Evolutionary conservation across 257 asterid genomes (phyloP), one percentile per base, ranked within the genome.

Genomic region (Solanum ossicruentum): DNA sequence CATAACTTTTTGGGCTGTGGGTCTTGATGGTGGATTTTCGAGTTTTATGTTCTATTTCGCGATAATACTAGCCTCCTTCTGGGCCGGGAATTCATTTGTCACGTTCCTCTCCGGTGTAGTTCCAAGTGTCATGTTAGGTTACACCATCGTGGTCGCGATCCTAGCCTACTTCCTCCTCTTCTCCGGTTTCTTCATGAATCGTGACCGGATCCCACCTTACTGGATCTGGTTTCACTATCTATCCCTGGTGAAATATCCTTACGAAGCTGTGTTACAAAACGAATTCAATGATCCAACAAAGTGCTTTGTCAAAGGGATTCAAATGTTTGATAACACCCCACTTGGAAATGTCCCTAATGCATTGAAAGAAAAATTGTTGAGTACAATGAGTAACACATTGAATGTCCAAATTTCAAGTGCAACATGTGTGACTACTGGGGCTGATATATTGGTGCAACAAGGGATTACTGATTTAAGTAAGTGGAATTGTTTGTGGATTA

Each of bases 191-290:
- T 95, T 93, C 91, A 93, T 95, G 83, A 93, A 78, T 73, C 89
- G 97, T 0, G 95, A 95, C 28, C 85, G 98, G 0, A 95, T 95
- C 67, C 98, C 98, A 0, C 67, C 88, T 2, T 93, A 95, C 82
- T 95, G 98, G 98, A 95, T 95, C 7, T 95, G 98, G 98, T 95
- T 95, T 80, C 98, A 95, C 45, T 95, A 93, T 86, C 7, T 95
- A 0, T 95, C 98, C 0, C 89, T 95, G 0, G 94, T 93, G 10
- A 95, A 95, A 85, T 95, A 93, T 61, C 98, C 98, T 1, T 95
- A 91, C 47, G 98, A 94, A 88, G 98, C 93, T 0, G 97, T 93
- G 3, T 69, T 94, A 20, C 94, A 89, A 60, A 94, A 93, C 84
- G 98, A 95, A 86, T 93, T 95, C 45, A 80, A 86, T 28, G 91